Base-by-base conservation (phyloP, 352 stramenopile species). In the Phytopythium aichiense region DNA sequence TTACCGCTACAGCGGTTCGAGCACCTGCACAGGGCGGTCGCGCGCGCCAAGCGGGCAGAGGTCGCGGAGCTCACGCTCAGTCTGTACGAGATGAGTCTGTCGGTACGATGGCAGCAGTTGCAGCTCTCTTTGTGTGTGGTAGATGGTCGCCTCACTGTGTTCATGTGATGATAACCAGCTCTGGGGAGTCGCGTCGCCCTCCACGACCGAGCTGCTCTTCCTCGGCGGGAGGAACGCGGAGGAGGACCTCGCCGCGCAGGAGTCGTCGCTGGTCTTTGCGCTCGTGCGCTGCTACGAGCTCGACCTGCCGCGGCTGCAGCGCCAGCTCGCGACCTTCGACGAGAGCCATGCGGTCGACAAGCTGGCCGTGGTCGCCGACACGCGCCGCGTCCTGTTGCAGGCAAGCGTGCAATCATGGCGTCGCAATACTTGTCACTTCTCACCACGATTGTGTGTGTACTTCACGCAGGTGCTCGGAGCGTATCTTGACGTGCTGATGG, bases 241-340 rank as follows among this genome's bases (percentile, higher is more conserved):
- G 33, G 59, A 31, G 20, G 66, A 73, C 55, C 51, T 74, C 50
- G 33, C 45, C 11, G 45, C 72, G 12, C 65, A 68, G 6, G 43
- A 64, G 4, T 55, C 77, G 0, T 77, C 81, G 15, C 49, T 94
- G 13, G n/a, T 88, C 28, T 73, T 68, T n/a, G 61, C 66, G 0
- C 67, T 94, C 3, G 58, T 81, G 20, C 64, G 76, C 22, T 85
- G 76, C 60, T 92, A 91, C 63, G 82, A 94, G 55, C 62, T 53
- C 9, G 77, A 81, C 38, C 33, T 92, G 25, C 77, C 79, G 1
- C 35, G 42, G 4, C 46, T 92, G 25, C 78, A 92, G 56, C 65
- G 68, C 3, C 71, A 79, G 18, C 16, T 89, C 28, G 30, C 46
- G 11, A 82, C 68, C 16, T 67, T 87, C 23, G 73, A 88, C 33